These are phyloP conservation scores for Buddleja alternifolia DNA, from an alignment of 257 asterid genomes.

Conservation along the genomic window DNA sequence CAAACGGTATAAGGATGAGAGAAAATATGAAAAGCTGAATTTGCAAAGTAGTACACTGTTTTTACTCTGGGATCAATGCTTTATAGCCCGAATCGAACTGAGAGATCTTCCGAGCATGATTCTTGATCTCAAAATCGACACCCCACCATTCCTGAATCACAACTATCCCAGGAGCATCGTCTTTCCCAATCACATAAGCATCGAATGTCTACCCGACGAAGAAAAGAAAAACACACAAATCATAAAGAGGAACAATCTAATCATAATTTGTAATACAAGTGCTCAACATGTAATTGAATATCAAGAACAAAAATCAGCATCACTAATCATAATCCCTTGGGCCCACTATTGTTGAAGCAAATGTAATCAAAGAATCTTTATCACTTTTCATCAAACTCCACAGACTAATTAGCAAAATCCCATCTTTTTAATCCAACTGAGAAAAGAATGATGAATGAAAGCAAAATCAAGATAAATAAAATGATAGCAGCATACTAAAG, in stretches of 20 bases:
- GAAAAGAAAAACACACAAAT: neutral
- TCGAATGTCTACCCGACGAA: constrained; percentile 64
- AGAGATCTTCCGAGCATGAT: constrained; percentile 90
- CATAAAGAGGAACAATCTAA: neutral
- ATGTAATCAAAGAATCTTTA: neutral
- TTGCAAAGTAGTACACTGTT: neutral
- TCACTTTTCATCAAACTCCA: constrained; percentile 6
- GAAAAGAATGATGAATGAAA: neutral
- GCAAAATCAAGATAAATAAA: neutral
- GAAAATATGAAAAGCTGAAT: constrained; percentile 11
- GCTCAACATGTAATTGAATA: neutral
- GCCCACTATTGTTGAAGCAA: neutral
- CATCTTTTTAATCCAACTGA: neutral
- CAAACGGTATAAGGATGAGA: neutral
- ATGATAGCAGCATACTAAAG: neutral
- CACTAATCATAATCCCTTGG: neutral
- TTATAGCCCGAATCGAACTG: constrained; percentile 81
- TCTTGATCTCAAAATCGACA: constrained; percentile 92
- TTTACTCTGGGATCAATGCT: constrained; percentile 94
- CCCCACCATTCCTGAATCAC: constrained; percentile 99
- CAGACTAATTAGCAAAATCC: neutral
- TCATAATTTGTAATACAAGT: neutral
- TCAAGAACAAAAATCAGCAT: neutral
- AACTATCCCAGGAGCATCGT: constrained; percentile 93
- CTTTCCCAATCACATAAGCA: constrained; percentile 92